phyloP scores from a whole-genome alignment of 2,329 filamentous ascomycete genomes.

The Fusarium sp. region DNA sequence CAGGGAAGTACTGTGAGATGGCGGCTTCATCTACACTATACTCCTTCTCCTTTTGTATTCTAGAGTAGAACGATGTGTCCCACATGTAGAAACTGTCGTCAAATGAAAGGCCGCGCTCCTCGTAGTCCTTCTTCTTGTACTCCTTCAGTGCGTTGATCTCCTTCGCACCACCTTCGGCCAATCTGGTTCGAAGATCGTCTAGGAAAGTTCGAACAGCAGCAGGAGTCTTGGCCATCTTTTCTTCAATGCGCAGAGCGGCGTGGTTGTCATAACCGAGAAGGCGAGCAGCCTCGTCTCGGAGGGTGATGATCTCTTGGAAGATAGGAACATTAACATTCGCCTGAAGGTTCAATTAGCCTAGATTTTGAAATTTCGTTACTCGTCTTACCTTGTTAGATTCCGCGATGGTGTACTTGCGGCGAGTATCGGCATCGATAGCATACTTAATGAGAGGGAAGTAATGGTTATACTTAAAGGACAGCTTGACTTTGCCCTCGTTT shows the following conservation, averaged over 20 bases:
- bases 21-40: conserved; percentile 83
- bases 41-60: conserved; percentile 83
- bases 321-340: conserved; percentile 77
- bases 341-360: conserved; percentile 41
- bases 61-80: conserved; percentile 85
- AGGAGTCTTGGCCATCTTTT: conserved; percentile 87
- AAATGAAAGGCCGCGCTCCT: conserved; percentile 66
- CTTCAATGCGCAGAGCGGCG: conserved; percentile 79
- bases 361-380: background rate
- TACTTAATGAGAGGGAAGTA: conserved; percentile 84
- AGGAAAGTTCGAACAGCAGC: conserved; percentile 80
- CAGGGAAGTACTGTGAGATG: conserved; percentile 87
- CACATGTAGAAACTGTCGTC: conserved; percentile 84
- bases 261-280: conserved; percentile 82
- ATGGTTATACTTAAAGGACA: conserved; percentile 88
- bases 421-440: conserved; percentile 75
- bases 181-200: conserved; percentile 73
- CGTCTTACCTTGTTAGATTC: conserved; percentile 79
- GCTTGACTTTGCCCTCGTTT: conserved; percentile 78
- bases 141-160: conserved; percentile 78
- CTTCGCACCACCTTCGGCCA: conserved; percentile 75
- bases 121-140: conserved; percentile 78
- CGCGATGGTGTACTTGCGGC: conserved; percentile 75
- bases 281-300: conserved; percentile 82
- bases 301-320: conserved; percentile 79